These are phyloP conservation scores for Eucalyptus victrix DNA, from an alignment of 345 rosid genomes.

Conservation along the genomic window DNA sequence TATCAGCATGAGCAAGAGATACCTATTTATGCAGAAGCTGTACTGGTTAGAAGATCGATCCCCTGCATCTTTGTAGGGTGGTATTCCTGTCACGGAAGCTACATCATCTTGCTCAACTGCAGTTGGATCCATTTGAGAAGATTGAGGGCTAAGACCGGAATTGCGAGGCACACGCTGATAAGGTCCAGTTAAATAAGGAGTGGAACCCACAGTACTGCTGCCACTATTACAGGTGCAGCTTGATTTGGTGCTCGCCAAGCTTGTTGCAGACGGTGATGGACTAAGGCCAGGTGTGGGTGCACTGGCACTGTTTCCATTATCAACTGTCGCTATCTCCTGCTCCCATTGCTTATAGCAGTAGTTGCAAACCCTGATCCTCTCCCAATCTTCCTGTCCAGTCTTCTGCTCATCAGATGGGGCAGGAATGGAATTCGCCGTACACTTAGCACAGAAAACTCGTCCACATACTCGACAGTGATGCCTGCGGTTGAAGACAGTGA, in stretches of 20 bases:
- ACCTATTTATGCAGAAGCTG: slow-evolving; percentile 56
- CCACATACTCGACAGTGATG: slow-evolving; percentile 97
- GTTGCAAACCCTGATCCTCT: slow-evolving; percentile 78
- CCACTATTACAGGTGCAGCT: slow-evolving; percentile 61
- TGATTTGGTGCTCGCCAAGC: slow-evolving; percentile 61
- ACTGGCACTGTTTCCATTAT: slow-evolving; percentile 29
- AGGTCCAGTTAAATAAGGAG: slow-evolving; percentile 46
- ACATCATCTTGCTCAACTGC: slow-evolving; percentile 24
- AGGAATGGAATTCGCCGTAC: slow-evolving; percentile 68
- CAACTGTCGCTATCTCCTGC: slow-evolving; percentile 27
- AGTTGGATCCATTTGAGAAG: slow-evolving; percentile 34
- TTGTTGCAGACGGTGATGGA: slow-evolving; percentile 63
- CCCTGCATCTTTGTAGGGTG: slow-evolving; percentile 13
- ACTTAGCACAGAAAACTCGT: slow-evolving; percentile 81
- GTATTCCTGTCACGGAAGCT: slow-evolving; percentile 15
- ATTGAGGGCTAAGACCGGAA: slow-evolving; percentile 25
- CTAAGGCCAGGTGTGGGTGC: slow-evolving; percentile 45
- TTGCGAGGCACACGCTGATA: slow-evolving; percentile 36
- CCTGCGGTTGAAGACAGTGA: slow-evolving; percentile 76
- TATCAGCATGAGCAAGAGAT: not conserved
- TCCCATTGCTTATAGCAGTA: slow-evolving; percentile 86
- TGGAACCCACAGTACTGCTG: slow-evolving; percentile 49
- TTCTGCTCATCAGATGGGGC: slow-evolving; percentile 47
- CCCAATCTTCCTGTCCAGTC: slow-evolving; percentile 44
- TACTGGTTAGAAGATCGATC: slow-evolving; percentile 38